phyloP scores from a whole-genome alignment of 176 grass and related monocot genomes.

The Oryza coarctata region DNA sequence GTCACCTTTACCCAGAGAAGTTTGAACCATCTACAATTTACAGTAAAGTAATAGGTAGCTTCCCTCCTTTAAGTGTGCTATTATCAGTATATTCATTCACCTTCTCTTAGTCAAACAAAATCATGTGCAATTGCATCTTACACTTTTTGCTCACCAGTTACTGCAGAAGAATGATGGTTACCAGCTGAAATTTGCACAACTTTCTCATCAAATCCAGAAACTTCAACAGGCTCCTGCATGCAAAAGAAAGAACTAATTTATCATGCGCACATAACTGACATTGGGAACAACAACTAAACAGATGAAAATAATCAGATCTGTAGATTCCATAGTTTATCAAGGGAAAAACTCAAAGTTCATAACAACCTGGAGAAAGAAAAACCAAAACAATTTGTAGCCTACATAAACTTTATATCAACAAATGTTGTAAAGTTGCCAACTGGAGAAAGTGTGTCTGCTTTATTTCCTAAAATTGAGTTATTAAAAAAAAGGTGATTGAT shows the following conservation, averaged over 20 bases:
- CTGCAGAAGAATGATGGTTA: slow-evolving; percentile 77
- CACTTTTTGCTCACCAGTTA: slow-evolving; percentile 69
- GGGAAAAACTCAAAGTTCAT: not conserved
- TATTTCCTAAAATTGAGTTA: not conserved
- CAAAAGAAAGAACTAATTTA: slow-evolving; percentile 18
- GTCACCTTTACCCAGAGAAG: not conserved
- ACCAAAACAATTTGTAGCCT: not conserved
- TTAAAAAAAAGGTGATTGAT: too few species aligned
- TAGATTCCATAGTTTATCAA: not conserved
- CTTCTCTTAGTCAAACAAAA: slow-evolving; percentile 18
- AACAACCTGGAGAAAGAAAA: not conserved
- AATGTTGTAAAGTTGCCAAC: not conserved
- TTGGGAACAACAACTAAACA: too few species aligned
- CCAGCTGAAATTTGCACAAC: slow-evolving; percentile 72
- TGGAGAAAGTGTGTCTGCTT: not conserved
- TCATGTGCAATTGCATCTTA: not conserved
- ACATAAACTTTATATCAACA: slow-evolving; percentile 11
- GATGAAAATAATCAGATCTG: too few species aligned
- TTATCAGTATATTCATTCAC: slow-evolving; percentile 2
- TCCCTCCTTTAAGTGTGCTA: not conserved
- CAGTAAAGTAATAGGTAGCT: not conserved
- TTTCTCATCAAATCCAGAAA: slow-evolving; percentile 66
- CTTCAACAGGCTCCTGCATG: slow-evolving; percentile 72
- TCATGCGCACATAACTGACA: not conserved
- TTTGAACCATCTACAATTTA: slow-evolving; percentile 3